Evolutionary conservation across 2,329 filamentous ascomycete species (phyloP).

Genomic region (Septoria petroselini): DNA sequence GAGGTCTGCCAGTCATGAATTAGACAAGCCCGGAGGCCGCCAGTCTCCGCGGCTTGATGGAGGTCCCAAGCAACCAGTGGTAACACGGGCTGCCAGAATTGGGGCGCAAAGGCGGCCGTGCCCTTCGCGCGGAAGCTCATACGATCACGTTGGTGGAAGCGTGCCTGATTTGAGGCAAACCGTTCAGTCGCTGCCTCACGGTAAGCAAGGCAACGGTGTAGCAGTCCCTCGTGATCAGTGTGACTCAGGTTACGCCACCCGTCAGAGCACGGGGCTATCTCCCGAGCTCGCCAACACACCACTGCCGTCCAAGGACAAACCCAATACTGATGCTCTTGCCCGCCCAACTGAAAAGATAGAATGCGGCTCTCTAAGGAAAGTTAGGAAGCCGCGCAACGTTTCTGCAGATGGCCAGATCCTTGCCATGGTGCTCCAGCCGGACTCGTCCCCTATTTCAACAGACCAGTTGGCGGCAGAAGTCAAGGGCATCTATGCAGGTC

Average conservation of each 20-base stretch:
- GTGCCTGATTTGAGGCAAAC: background rate
- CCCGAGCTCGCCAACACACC: background rate
- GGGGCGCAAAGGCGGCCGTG: background rate
- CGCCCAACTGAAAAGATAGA: background rate
- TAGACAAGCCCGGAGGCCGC: slow-evolving; percentile 3
- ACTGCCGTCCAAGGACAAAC: background rate
- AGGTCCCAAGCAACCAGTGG: slow-evolving; percentile 1
- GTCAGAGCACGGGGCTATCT: slow-evolving; percentile 1
- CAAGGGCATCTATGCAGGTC: slow-evolving; percentile 75
- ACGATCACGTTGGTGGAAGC: background rate
- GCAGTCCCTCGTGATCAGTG: background rate
- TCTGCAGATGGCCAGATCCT: slow-evolving; percentile 14
- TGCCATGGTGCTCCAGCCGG: slow-evolving; percentile 28
- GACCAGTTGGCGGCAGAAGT: slow-evolving; percentile 79
- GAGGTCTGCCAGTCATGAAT: slow-evolving; percentile 7
- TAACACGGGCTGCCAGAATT: background rate
- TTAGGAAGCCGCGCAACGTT: slow-evolving; percentile 5
- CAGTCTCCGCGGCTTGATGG: slow-evolving; percentile 8
- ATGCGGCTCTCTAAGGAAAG: background rate
- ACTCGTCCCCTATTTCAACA: slow-evolving; percentile 57
- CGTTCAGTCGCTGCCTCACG: background rate
- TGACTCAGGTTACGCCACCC: slow-evolving; percentile 5
- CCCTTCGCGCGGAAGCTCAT: background rate
- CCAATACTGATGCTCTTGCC: too few species aligned
- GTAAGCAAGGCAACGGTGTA: background rate